A percentile compares a stretch with the other conserved stretches of the same genome.
Conservation (phyloP, 2,329 filamentous ascomycete species). For the Aspergillus clavatus region DNA sequence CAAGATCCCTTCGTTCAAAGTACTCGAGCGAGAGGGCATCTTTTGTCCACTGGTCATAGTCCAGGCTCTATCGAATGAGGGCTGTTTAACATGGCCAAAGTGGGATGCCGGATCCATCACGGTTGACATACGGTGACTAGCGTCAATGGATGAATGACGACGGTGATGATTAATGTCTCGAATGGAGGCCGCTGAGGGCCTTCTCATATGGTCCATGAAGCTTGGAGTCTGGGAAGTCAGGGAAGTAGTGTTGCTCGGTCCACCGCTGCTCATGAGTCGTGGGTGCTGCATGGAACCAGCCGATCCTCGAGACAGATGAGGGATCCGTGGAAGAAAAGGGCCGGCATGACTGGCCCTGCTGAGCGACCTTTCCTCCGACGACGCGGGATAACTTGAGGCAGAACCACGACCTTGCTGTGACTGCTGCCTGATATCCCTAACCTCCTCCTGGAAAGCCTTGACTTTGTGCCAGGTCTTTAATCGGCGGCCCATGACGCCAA, state of each 20-base stretch:
- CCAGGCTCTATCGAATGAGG: conserved; percentile 58
- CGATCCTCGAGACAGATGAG: conserved; percentile 25
- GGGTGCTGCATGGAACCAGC: conserved; percentile 27
- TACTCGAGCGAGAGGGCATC: conserved; percentile 31
- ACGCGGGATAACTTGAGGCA: conserved; percentile 40
- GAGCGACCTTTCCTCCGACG: conserved; percentile 44
- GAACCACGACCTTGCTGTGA: conserved; percentile 29
- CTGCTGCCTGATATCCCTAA: conserved; percentile 55
- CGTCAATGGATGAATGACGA: conserved; percentile 82
- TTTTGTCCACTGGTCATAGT: conserved; percentile 44
- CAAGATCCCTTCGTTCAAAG: conserved; percentile 17
- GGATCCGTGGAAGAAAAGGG: conserved; percentile 42
- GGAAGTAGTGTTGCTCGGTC: conserved; percentile 35
- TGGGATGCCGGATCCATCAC: conserved; percentile 25
- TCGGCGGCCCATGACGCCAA: conserved; percentile 83
- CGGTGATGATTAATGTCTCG: conserved; percentile 78
- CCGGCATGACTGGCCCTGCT: conserved; percentile 35
- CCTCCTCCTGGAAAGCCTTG: conserved; percentile 83
- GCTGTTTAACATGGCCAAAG: conserved; percentile 49
- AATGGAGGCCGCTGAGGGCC: conserved; percentile 75
- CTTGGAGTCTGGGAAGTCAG: conserved; percentile 42
- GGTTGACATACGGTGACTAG: conserved; percentile 42
- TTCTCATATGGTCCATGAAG: conserved; percentile 40
- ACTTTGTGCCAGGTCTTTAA: conserved; percentile 97
- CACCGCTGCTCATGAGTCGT: conserved; percentile 23